Conservation (phyloP, 2,329 filamentous ascomycete species). For the Beauveria bassiana region DNA sequence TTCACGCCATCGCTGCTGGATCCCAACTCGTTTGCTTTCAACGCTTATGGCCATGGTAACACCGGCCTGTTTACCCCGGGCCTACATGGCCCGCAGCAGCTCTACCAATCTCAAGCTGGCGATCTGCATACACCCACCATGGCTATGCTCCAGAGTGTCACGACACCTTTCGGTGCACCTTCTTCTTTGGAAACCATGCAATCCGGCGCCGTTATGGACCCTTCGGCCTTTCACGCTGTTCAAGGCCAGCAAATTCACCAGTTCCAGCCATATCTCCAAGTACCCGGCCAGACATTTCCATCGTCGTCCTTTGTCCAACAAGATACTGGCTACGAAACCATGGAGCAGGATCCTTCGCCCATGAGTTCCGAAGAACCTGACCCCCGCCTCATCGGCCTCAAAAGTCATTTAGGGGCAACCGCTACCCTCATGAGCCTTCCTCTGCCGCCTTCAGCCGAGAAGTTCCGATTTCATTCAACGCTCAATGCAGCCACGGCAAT, state of each 20-base stretch:
- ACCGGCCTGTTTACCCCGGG: conserved; percentile 85
- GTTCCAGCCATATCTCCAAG: conserved; percentile 64
- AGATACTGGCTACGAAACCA: conserved; percentile 69
- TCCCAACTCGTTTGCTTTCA: conserved; percentile 74
- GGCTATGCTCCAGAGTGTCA: conserved; percentile 65
- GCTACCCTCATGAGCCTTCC: conserved; percentile 39
- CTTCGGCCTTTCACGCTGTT: conserved; percentile 58
- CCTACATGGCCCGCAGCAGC: conserved; percentile 64
- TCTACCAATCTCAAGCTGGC: conserved; percentile 77
- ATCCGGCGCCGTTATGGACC: conserved; percentile 51
- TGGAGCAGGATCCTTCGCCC: conserved; percentile 67
- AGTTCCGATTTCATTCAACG: conserved; percentile 84
- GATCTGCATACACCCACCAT: conserved; percentile 80
- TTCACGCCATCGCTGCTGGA: conserved; percentile 88
- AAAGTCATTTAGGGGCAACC: conserved; percentile 54
- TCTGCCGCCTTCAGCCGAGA: conserved; percentile 51
- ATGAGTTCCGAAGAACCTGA: conserved; percentile 48
- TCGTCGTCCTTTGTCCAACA: conserved; percentile 76
- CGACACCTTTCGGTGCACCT: conserved; percentile 74
- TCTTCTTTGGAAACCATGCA: conserved; percentile 59
- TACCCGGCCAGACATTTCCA: conserved; percentile 54
- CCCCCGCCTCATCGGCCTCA: conserved; percentile 27
- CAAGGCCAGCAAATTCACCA: conserved; percentile 55
- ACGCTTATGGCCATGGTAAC: conserved; percentile 69
- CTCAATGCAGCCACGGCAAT: conserved; percentile 93